Evolutionary conservation across 352 stramenopile genomes (phyloP).

Genomic region (Halophytophthora polymorphica): DNA sequence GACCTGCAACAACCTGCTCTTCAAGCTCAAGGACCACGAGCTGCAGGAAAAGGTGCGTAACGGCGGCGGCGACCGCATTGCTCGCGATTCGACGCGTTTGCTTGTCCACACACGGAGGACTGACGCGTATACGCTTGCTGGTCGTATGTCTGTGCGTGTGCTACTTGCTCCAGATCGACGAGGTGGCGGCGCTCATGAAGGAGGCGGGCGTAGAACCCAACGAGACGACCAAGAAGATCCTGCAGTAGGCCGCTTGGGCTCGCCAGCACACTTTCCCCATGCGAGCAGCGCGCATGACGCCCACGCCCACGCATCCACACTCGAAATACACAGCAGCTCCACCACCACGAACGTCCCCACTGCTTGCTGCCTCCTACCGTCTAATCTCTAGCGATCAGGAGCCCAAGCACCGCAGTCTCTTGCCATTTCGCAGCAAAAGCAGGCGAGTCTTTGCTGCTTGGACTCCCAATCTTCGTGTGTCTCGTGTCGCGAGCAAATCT

Average conservation of each 20-base stretch:
- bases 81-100: too few species aligned
- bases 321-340: conserved; percentile 22
- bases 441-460: too few species aligned
- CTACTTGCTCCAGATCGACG: conserved; percentile 45
- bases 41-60: conserved; percentile 56
- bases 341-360: conserved; percentile 13
- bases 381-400: too few species aligned
- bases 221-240: conserved; percentile 81
- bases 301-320: conserved; percentile 15
- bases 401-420: too few species aligned
- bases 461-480: too few species aligned
- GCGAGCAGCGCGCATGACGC: conserved; percentile 9
- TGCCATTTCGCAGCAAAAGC: too few species aligned
- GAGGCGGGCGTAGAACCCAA: conserved; percentile 71
- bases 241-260: conserved; percentile 40
- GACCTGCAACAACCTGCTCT: conserved; percentile 85
- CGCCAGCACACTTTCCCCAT: conserved; percentile 2
- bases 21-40: conserved; percentile 83
- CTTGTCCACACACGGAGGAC: too few species aligned
- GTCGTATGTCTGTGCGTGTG: conserved; percentile 1
- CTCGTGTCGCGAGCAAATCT: too few species aligned
- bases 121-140: background rate
- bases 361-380: too few species aligned
- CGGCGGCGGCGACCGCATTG: background rate
- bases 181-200: conserved; percentile 78